These are phyloP conservation scores for Aspergillus bombycis DNA, from an alignment of 2,329 filamentous ascomycete genomes.

Conservation along the genomic window DNA sequence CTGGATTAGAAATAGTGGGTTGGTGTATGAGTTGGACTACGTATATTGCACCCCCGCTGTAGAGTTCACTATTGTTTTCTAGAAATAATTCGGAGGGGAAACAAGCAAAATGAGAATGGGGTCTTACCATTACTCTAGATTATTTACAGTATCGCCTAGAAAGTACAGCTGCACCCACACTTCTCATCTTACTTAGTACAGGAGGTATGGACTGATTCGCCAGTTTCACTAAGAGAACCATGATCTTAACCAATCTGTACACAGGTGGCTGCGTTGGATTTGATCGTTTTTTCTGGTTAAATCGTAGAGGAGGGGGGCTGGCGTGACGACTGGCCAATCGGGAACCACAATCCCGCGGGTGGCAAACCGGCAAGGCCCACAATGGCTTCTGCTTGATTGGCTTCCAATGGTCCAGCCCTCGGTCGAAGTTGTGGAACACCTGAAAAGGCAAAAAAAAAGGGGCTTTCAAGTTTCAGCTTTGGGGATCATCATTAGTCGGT, in stretches of 20 bases:
- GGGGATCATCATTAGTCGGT: conserved; percentile 3
- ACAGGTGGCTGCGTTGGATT: not conserved
- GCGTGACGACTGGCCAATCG: conserved; percentile 2
- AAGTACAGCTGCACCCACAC: not conserved
- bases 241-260: not conserved
- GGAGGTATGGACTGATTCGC: conserved; percentile 1
- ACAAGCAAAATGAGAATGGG: not conserved
- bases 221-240: not conserved
- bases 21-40: not conserved
- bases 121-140: not conserved
- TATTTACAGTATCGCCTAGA: not conserved
- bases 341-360: conserved; percentile 3
- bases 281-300: not conserved
- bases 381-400: conserved; percentile 9
- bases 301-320: not conserved
- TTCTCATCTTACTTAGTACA: not conserved
- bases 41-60: not conserved
- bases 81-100: not conserved
- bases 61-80: not conserved
- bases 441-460: not conserved
- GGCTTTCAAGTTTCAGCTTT: conserved; percentile 9
- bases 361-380: conserved; percentile 6
- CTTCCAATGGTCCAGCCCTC: conserved; percentile 6
- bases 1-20: not conserved
- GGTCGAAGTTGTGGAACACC: not conserved